These are phyloP conservation scores for Fusarium clavum DNA, from an alignment of 2,329 filamentous ascomycete species.

Conservation along the genomic window DNA sequence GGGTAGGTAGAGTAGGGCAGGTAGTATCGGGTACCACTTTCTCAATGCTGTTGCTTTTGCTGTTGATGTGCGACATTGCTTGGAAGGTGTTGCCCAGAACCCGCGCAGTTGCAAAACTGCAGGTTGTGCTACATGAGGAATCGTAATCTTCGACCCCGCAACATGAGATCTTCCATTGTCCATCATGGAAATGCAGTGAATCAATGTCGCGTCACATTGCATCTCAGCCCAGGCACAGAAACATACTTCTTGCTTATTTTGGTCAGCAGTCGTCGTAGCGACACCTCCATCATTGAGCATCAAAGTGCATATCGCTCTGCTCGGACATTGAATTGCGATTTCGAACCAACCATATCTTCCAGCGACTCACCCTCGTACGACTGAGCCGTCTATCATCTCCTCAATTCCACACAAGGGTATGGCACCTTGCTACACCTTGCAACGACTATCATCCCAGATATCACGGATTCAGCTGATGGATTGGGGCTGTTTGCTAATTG, in stretches of 20 bases:
- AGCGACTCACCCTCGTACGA: constrained; percentile 34
- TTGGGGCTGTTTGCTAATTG: constrained; percentile 23
- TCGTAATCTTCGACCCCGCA: constrained; percentile 18
- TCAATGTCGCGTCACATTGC: constrained; percentile 25
- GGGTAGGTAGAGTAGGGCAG: too few relatives aligned
- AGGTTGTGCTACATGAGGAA: constrained; percentile 23
- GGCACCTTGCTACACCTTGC: constrained; percentile 12
- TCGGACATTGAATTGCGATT: background rate
- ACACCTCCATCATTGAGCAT: constrained; percentile 4
- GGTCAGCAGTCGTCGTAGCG: constrained; percentile 13
- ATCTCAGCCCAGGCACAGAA: constrained; percentile 33
- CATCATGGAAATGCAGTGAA: constrained; percentile 5
- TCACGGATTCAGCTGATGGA: constrained; percentile 34
- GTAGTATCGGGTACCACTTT: constrained; percentile 1
- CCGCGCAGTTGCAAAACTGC: constrained; percentile 3
- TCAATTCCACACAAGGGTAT: constrained; percentile 29
- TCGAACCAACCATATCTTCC: constrained; percentile 34
- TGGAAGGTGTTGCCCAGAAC: constrained; percentile 11
- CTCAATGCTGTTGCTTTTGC: background rate
- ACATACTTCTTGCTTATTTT: constrained; percentile 15
- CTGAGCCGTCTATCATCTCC: constrained; percentile 29
- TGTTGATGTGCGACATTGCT: constrained; percentile 17
- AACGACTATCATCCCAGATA: constrained; percentile 15
- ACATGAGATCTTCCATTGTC: constrained; percentile 25
- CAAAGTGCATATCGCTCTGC: constrained; percentile 8